Evolutionary conservation across 495 filamentous ascomycete genomes (phyloP).

Genomic region (Hyphodiscus hymeniophilus): DNA sequence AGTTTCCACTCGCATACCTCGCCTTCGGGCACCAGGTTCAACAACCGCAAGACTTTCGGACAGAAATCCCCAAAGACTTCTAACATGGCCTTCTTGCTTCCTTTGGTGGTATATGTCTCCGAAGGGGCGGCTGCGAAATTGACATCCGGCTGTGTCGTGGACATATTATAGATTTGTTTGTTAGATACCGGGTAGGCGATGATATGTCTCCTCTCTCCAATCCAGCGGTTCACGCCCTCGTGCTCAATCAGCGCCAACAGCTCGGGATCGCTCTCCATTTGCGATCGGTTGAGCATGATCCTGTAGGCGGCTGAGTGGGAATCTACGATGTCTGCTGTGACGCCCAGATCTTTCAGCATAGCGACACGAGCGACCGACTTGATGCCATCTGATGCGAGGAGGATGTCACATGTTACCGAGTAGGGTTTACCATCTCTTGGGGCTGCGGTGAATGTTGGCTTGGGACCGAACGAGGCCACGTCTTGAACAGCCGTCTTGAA

Average conservation of each 20-base stretch:
- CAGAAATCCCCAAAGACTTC: slow-evolving; percentile 63
- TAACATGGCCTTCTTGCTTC: slow-evolving; percentile 59
- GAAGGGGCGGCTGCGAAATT: slow-evolving; percentile 66
- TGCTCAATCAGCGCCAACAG: slow-evolving; percentile 50
- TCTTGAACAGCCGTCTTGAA: slow-evolving; percentile 47
- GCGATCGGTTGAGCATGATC: slow-evolving; percentile 64
- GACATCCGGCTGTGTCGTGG: slow-evolving; percentile 63
- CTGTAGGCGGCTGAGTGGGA: slow-evolving; percentile 74
- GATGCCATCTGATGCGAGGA: slow-evolving; percentile 68
- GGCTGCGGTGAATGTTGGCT: slow-evolving; percentile 45
- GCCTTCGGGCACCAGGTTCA: slow-evolving; percentile 68
- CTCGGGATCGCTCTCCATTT: slow-evolving; percentile 57
- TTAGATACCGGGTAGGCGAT: slow-evolving; percentile 72
- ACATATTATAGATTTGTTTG: slow-evolving; percentile 73
- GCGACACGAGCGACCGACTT: slow-evolving; percentile 55
- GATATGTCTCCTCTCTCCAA: slow-evolving; percentile 68
- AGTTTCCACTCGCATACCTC: slow-evolving; percentile 79
- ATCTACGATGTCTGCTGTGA: slow-evolving; percentile 51
- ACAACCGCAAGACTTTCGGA: slow-evolving; percentile 60
- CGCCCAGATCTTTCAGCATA: slow-evolving; percentile 50
- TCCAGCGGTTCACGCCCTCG: slow-evolving; percentile 63
- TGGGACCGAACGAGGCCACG: slow-evolving; percentile 44
- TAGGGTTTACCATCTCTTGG: slow-evolving; percentile 49
- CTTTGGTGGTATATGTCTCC: slow-evolving; percentile 67
- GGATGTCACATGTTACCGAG: slow-evolving; percentile 52